These are phyloP conservation scores for Starmerella sirachaensis DNA, from an alignment of 805 yeast species.

Conservation along the genomic window DNA sequence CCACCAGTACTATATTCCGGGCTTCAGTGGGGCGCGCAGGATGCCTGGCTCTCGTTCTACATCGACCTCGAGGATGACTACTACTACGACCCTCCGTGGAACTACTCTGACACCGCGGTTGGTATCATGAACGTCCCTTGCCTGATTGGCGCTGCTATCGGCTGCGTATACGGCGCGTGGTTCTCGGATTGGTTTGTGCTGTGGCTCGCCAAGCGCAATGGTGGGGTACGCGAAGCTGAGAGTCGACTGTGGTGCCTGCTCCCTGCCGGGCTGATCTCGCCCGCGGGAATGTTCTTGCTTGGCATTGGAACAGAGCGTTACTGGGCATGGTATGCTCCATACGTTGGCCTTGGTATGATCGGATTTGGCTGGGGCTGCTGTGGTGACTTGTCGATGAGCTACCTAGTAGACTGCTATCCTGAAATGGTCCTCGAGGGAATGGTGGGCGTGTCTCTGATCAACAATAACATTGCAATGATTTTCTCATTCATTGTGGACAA, in stretches of 20 bases:
- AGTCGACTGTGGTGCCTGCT: slow-evolving; percentile 43
- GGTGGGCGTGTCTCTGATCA: slow-evolving; percentile 44
- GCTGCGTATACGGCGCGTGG: slow-evolving; percentile 38
- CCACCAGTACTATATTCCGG: slow-evolving; percentile 56
- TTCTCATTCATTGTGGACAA: slow-evolving; percentile 51
- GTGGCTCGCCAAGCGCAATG: slow-evolving; percentile 36
- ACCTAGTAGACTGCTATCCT: slow-evolving; percentile 45
- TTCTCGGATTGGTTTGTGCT: slow-evolving; percentile 42
- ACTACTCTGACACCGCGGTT: slow-evolving; percentile 52
- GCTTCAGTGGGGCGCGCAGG: slow-evolving; percentile 67
- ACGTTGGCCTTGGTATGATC: slow-evolving; percentile 44
- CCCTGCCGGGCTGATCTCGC: slow-evolving; percentile 39
- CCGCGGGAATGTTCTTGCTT: slow-evolving; percentile 46
- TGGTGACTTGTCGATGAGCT: slow-evolving; percentile 37
- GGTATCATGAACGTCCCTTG: slow-evolving; percentile 67
- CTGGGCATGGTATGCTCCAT: slow-evolving; percentile 44
- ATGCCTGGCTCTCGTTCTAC: slow-evolving; percentile 63
- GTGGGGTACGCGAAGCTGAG: slow-evolving; percentile 46
- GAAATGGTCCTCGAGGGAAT: slow-evolving; percentile 44
- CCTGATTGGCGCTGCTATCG: slow-evolving; percentile 42
- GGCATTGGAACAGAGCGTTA: slow-evolving; percentile 51
- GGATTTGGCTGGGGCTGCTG: slow-evolving; percentile 46
- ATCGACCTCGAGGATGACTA: slow-evolving; percentile 59
- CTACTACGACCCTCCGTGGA: slow-evolving; percentile 56
- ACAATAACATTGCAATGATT: slow-evolving; percentile 34